Conservation (phyloP, 2,329 filamentous ascomycete genomes). For the Allantophomopsis cytisporea region DNA sequence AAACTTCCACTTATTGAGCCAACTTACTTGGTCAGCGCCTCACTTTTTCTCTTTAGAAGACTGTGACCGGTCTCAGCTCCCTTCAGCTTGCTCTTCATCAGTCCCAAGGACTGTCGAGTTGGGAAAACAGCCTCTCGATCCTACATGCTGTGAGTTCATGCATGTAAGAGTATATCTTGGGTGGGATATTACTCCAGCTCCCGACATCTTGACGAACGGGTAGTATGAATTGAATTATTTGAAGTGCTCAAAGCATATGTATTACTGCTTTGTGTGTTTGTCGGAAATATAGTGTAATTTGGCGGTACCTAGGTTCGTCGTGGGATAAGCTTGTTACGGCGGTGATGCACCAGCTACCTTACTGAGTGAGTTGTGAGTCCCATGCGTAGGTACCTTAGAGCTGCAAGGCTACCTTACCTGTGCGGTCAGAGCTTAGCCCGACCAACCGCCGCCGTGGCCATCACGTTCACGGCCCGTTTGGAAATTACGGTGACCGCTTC, state of each 20-base stretch:
- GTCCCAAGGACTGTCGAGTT: conserved; percentile 86
- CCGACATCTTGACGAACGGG: conserved; percentile 31
- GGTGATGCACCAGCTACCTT: too few relatives aligned
- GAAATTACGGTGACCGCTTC: too few relatives aligned
- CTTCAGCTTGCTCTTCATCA: conserved; percentile 98
- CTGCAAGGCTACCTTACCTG: conserved; percentile 5
- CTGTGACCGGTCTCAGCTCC: conserved; percentile 85
- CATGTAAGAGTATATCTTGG: too few relatives aligned
- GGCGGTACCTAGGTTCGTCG: too few relatives aligned
- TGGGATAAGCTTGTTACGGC: too few relatives aligned
- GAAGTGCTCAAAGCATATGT: conserved; percentile 6
- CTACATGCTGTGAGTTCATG: conserved; percentile 27
- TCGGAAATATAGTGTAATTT: too few relatives aligned
- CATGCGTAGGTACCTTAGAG: too few relatives aligned
- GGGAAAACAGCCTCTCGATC: conserved; percentile 95
- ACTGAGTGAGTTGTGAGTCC: too few relatives aligned
- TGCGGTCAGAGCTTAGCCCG: too few relatives aligned
- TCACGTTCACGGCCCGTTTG: too few relatives aligned
- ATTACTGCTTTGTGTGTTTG: too few relatives aligned
- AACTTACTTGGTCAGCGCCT: conserved; percentile 86
- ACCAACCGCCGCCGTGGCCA: too few relatives aligned
- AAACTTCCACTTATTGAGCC: conserved; percentile 4
- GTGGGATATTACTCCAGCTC: conserved; percentile 28
- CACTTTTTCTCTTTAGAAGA: conserved; percentile 92
- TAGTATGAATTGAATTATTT: neutral